Percentiles rank a stretch among this genome's conserved stretches.
phyloP scores from a whole-genome alignment of 2,329 filamentous ascomycete genomes.

The Venturia carpophila region DNA sequence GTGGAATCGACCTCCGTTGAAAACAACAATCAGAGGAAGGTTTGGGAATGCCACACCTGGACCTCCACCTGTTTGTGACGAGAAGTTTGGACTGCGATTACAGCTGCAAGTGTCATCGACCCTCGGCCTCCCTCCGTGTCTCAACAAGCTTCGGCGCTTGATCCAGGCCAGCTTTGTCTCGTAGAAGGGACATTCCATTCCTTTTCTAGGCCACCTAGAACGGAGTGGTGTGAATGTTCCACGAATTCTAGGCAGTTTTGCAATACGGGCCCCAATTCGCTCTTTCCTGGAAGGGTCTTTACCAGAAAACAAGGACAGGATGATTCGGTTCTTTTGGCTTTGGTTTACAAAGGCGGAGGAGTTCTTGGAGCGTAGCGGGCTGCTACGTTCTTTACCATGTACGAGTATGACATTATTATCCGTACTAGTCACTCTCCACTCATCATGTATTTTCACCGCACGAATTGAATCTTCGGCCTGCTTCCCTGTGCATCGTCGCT shows the following conservation, averaged over 20 bases:
- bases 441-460: conserved; percentile 1
- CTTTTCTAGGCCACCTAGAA: background rate
- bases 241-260: background rate
- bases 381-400: background rate
- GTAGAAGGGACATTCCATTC: background rate
- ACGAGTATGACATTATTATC: background rate
- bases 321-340: background rate
- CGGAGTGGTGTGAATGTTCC: background rate
- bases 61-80: background rate
- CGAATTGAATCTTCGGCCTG: background rate
- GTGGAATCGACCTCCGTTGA: background rate
- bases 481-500: background rate
- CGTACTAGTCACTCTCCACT: conserved; percentile 4
- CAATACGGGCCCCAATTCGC: background rate
- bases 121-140: background rate
- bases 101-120: background rate
- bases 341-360: background rate
- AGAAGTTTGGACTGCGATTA: background rate
- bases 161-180: background rate
- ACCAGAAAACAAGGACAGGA: background rate
- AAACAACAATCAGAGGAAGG: background rate
- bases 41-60: background rate
- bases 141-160: background rate
- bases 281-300: background rate
- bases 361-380: background rate